Evolutionary conservation across 805 yeast genomes (phyloP), one percentile per base, ranked within the genome.

Genomic region (Yamadazyma olivae): DNA sequence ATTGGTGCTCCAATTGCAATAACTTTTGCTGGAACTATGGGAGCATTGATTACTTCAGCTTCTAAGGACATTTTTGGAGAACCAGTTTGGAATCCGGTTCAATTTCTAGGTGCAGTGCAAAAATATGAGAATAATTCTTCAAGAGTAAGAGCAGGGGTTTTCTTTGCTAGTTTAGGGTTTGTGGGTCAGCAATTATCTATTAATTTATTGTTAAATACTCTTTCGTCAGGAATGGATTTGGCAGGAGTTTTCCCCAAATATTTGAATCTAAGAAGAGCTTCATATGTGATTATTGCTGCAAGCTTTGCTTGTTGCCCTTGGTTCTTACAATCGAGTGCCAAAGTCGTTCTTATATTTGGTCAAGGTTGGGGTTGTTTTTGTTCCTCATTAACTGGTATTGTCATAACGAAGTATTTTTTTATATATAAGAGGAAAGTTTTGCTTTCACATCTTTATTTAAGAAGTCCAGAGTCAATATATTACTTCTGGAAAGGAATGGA

Each of bases 361-460:
- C 73, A 84, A 26, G 93, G 95, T 0, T 87, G 86, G 56, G 71
- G 95, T 0, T 88, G 86, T 12, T 87, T 88, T 70, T 66, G 88
- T 35, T 81, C 90, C 9, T 76, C 95, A 17, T 83, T 88, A 54
- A 88, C 91, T 6, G 95, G 95, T 45, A 83, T 81, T 23, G 71
- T 81, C 32, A 68, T 73, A 40, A 69, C 80, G 22, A 93, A 85
- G 57, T 86, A 83, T 59, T 72, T 58, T 50, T 13, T 38, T 23
- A 33, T 49, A 7, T 46, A 50, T 36, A 43, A 35, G 26, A 38
- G 44, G 30, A 49, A 46, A 29, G 30, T 48, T 17, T 25, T 45
- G 12, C 16, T 51, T 46, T 26, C 45, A 17, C 44, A 45, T 27
- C 40, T 45, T 30, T 26, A 30, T 18, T 38, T 33, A 23, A 23